Percentiles rank a stretch among this genome's conserved stretches.
phyloP scores from a whole-genome alignment of 108 stramenopile genomes.

The Aureococcus anophagefferens region DNA sequence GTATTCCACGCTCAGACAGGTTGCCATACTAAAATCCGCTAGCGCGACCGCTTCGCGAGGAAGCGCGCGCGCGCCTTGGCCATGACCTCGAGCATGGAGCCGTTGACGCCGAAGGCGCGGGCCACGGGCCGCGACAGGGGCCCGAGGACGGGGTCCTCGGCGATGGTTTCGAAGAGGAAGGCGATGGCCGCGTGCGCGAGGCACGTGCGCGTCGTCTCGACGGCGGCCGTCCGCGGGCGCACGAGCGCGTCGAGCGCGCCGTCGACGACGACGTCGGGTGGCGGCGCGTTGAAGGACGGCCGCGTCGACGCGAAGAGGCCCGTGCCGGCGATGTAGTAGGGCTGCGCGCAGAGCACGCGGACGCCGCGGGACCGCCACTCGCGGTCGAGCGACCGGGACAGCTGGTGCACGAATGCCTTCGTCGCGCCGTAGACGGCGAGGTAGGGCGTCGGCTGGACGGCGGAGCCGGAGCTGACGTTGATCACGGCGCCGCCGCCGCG shows the following conservation, averaged over 20 bases:
- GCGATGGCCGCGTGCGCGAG: background rate
- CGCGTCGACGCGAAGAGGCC: background rate
- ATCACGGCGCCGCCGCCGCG: background rate
- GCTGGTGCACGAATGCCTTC: background rate
- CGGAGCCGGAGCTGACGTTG: background rate
- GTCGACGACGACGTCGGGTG: background rate
- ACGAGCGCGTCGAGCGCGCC: background rate
- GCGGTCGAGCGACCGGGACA: background rate
- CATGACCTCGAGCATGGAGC: background rate
- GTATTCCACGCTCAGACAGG: too few species aligned
- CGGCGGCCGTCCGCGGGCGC: background rate
- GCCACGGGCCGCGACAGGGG: background rate
- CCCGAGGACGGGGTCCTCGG: background rate
- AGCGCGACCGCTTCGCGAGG: too few species aligned
- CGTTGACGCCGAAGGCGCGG: background rate
- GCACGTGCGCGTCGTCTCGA: background rate
- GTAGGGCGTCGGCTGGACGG: background rate
- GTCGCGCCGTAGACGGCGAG: background rate
- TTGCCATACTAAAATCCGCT: too few species aligned
- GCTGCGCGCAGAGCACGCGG: background rate
- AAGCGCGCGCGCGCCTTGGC: background rate
- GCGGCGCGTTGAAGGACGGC: background rate
- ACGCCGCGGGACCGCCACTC: background rate
- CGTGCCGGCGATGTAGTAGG: background rate
- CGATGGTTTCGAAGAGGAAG: background rate